These are phyloP conservation scores for Cryptococcus jaspeensis DNA, from an alignment of 1,284 basidiomycete species.

Conservation along the genomic window DNA sequence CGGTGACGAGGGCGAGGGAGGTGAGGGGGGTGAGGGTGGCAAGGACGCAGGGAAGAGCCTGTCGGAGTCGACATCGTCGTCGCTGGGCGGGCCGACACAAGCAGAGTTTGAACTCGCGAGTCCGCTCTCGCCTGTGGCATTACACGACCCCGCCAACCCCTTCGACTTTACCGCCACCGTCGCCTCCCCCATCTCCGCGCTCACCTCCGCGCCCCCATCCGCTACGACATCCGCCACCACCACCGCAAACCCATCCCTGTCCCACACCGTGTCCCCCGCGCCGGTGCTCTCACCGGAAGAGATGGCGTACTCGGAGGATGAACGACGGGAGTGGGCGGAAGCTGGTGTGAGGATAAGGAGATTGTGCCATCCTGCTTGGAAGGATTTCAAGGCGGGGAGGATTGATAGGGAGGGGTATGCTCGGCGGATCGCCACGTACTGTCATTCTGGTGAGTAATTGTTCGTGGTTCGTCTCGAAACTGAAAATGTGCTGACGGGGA, in stretches of 20 bases:
- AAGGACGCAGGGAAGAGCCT: neutral
- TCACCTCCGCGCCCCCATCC: too few relatives aligned
- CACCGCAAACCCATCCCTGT: too few relatives aligned
- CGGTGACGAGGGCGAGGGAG: neutral
- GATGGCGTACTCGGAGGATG: constrained; percentile 10
- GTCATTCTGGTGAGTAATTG: constrained; percentile 16
- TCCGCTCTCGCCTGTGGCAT: too few relatives aligned
- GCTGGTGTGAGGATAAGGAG: constrained; percentile 20
- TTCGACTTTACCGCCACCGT: too few relatives aligned
- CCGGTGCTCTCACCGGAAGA: neutral
- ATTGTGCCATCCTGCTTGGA: constrained; percentile 29
- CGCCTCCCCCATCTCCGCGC: too few relatives aligned
- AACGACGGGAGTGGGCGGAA: constrained; percentile 20
- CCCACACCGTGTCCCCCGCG: too few relatives aligned
- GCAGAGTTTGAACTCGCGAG: too few relatives aligned
- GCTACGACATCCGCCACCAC: too few relatives aligned
- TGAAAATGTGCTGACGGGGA: neutral
- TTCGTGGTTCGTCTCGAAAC: neutral
- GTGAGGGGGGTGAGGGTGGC: neutral
- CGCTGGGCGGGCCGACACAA: too few relatives aligned
- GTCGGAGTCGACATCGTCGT: too few relatives aligned
- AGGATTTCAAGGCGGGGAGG: constrained; percentile 15
- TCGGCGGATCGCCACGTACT: constrained; percentile 17
- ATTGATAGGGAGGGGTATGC: constrained; percentile 25
- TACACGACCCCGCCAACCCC: too few relatives aligned